A percentile compares a stretch with the other conserved stretches of the same genome.
These are phyloP conservation scores for Aspergillus persii DNA, from an alignment of 2,329 filamentous ascomycete species.

Conservation along the genomic window DNA sequence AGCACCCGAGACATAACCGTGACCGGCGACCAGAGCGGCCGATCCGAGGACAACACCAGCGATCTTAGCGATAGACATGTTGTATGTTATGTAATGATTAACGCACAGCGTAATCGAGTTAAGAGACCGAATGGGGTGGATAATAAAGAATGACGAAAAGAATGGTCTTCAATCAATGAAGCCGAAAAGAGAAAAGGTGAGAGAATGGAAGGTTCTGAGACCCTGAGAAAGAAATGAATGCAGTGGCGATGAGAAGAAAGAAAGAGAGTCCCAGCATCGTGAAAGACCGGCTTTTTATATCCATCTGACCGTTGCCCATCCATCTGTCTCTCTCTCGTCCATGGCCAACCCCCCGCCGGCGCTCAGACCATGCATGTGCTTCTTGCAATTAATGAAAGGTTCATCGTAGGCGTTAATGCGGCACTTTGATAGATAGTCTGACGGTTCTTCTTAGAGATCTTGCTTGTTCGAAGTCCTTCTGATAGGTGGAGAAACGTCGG, in stretches of 20 bases:
- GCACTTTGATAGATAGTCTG: conserved; percentile 20
- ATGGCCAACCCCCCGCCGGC: neutral
- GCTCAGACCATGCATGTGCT: conserved; percentile 13
- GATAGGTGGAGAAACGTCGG: conserved; percentile 27
- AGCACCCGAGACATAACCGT: conserved; percentile 39
- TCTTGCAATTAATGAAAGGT: conserved; percentile 16
- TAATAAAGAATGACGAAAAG: conserved; percentile 26
- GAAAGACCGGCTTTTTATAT: conserved; percentile 18
- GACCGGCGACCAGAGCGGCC: conserved; percentile 37
- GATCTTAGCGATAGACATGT: conserved; percentile 36
- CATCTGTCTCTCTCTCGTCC: neutral
- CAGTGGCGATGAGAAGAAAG: conserved; percentile 22
- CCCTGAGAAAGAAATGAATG: conserved; percentile 30
- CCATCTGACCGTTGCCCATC: neutral
- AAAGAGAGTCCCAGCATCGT: conserved; percentile 10
- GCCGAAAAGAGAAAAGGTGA: conserved; percentile 24
- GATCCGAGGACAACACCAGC: conserved; percentile 34
- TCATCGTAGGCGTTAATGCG: conserved; percentile 12
- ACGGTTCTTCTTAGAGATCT: conserved; percentile 10
- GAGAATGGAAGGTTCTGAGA: conserved; percentile 30
- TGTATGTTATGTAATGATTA: conserved; percentile 16
- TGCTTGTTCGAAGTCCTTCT: conserved; percentile 6
- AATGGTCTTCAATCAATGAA: conserved; percentile 38
- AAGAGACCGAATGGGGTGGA: conserved; percentile 21
- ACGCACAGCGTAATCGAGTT: conserved; percentile 32